Evolutionary conservation across 2,329 filamentous ascomycete genomes (phyloP), one percentile per base, ranked within the genome.

Genomic region (Xylaria sp.): DNA sequence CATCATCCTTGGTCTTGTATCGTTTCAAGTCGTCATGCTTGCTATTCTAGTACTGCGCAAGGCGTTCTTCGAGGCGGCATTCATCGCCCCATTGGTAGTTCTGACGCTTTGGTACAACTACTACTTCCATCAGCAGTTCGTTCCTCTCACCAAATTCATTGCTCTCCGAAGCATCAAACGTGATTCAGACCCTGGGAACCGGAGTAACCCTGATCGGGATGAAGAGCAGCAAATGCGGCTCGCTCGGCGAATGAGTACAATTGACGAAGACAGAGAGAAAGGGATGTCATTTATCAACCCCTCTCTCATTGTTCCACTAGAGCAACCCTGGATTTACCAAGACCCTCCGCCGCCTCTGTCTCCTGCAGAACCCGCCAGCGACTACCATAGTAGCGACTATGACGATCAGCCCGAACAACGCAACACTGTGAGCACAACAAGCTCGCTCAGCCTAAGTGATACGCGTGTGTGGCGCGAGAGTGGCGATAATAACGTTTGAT

Each of bases 1-100:
- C 42, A 87, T 98, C 68, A 88, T 98, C 65, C 84, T 98, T 27
- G 96, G 96, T 0, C 82, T 98, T 10, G 82, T 97, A 2, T 88
- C 98, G 50, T 98, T 98, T 77, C 94, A 99, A 79, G 81, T 97
- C 25, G 93, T 96, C 55, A 96, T 97, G 86, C 91, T 93, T 25
- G 95, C 95, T 2, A 91, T 95, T 70, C 87, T 99, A 65, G 93
- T 93, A 1, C 82, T 96, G 32, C 87, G 90, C 64, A 83, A 87
- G 59, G 93, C 93, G 0, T 92, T 94, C 74, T 88, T 90, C 23
- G 87, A 92, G 55, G 92, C 93, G 0, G 82, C 89, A 13, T 83
- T 94, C 35, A 86, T 98, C 23, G 79, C 92, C 0, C 97, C 96
- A 3, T 85, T 99, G 2, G 83, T 97, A 4, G 83, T 91, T 10